Evolutionary conservation across 345 rosid species (phyloP).

Genomic region (Brassica nigra): DNA sequence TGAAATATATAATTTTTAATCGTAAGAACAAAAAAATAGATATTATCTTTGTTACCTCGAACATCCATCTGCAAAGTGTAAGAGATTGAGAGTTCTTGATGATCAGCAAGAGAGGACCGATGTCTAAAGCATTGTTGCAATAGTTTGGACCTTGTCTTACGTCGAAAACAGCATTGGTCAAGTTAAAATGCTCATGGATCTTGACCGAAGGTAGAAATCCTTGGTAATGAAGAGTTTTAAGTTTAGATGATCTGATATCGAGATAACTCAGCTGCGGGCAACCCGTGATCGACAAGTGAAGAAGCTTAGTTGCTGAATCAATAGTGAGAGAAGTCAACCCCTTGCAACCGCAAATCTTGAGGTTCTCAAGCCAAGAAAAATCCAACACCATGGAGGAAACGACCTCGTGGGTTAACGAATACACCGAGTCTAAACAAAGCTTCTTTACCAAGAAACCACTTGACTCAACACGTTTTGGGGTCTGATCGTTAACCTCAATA

Average conservation of each 20-base stretch:
- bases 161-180: conserved; percentile 54
- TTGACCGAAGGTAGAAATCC: conserved; percentile 50
- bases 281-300: conserved; percentile 48
- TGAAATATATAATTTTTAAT: background rate
- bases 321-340: conserved; percentile 49
- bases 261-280: conserved; percentile 47
- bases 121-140: conserved; percentile 21
- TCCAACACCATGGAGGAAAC: conserved; percentile 52
- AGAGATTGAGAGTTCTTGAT: conserved; percentile 58
- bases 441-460: conserved; percentile 50
- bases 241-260: conserved; percentile 48
- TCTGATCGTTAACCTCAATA: conserved; percentile 38
- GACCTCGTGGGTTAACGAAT: conserved; percentile 45
- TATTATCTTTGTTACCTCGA: conserved; percentile 44
- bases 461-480: conserved; percentile 23
- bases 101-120: conserved; percentile 48
- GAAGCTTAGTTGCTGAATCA: conserved; percentile 52
- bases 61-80: conserved; percentile 64
- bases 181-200: conserved; percentile 59
- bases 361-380: conserved; percentile 50
- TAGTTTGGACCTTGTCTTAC: conserved; percentile 50
- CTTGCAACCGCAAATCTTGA: conserved; percentile 50
- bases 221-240: conserved; percentile 41
- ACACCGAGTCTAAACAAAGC: conserved; percentile 53
- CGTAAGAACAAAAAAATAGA: background rate